Percentiles rank a stretch among this genome's conserved stretches.
phyloP scores from a whole-genome alignment of 306 rosid genomes.

The Potentilla sterilis region DNA sequence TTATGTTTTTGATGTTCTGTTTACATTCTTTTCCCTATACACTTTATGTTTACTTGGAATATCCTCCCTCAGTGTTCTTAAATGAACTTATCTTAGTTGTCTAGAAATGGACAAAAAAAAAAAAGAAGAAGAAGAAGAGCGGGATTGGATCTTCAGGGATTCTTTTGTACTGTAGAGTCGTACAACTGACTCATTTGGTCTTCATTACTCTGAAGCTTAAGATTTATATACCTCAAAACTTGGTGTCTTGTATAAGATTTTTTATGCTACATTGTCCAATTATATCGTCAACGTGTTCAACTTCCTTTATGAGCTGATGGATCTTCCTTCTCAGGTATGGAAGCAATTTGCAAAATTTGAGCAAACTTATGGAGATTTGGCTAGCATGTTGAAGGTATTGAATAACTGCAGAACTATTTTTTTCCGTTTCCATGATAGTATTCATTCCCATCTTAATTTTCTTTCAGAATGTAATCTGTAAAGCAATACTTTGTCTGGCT shows the following conservation, averaged over 20 bases:
- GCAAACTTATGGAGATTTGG: constrained; percentile 92
- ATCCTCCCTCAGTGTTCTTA: not conserved
- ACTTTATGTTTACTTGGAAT: not conserved
- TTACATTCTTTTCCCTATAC: not conserved
- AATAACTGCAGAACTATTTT: not conserved
- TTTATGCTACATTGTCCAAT: not conserved
- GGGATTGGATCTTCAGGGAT: not conserved
- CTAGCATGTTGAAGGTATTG: constrained; percentile 85
- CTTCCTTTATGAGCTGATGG: not conserved
- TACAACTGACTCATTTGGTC: not conserved
- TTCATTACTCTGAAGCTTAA: not conserved
- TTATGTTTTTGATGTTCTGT: not conserved
- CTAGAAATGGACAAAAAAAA: not conserved
- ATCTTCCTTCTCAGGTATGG: constrained; percentile 65
- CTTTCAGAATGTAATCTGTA: not conserved
- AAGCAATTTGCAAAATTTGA: constrained; percentile 80
- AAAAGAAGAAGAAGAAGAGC: not conserved
- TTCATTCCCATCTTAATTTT: constrained; percentile 10
- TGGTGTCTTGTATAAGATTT: not conserved
- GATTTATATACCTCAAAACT: not conserved
- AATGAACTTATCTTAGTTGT: not conserved
- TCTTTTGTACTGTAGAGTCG: not conserved
- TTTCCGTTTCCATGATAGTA: not conserved
- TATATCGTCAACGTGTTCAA: not conserved
- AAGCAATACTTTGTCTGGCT: not conserved